phyloP scores from a whole-genome alignment of 345 rosid species.

The Gossypium australe region DNA sequence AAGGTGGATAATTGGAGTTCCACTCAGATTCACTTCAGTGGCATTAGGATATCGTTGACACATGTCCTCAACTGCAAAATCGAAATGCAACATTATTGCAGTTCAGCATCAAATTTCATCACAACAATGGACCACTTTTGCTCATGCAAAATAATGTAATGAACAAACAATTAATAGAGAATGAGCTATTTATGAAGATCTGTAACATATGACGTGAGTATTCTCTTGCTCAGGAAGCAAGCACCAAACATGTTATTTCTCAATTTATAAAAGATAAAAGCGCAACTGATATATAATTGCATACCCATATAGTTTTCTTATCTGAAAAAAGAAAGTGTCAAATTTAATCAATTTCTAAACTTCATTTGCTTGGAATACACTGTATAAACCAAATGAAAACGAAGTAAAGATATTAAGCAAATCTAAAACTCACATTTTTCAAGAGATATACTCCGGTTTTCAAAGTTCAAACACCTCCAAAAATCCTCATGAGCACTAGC shows the following conservation, averaged over 20 bases:
- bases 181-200: background rate
- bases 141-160: background rate
- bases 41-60: slow-evolving; percentile 86
- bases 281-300: background rate
- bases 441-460: slow-evolving; percentile 60
- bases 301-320: background rate
- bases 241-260: background rate
- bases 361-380: background rate
- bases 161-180: background rate
- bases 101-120: background rate
- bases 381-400: background rate
- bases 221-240: background rate
- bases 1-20: slow-evolving; percentile 54
- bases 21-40: slow-evolving; percentile 69
- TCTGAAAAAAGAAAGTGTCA: too few species aligned
- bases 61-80: slow-evolving; percentile 74
- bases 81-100: background rate
- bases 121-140: background rate
- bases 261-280: background rate
- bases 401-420: background rate
- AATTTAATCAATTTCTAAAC: background rate
- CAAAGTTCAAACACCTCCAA: slow-evolving; percentile 90
- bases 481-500: slow-evolving; percentile 97
- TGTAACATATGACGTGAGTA: background rate
- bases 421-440: slow-evolving; percentile 70